These are phyloP conservation scores for Mimosa bimucronata DNA, from an alignment of 306 rosid genomes.

Conservation along the genomic window DNA sequence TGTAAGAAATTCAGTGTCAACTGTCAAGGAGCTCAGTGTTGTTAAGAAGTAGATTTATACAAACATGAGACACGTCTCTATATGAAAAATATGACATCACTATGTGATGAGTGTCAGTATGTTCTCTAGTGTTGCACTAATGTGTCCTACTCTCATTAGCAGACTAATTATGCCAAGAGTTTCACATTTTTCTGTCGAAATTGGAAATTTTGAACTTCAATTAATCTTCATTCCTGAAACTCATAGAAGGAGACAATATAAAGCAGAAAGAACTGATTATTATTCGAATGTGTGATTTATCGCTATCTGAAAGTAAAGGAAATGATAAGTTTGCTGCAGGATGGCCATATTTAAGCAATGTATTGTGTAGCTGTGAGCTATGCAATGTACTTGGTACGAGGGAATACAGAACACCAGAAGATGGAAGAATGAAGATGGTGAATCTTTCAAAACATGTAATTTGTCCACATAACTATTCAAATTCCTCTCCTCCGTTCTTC, in stretches of 20 bases:
- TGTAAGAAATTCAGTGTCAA: too few relatives aligned
- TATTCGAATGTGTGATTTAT: neutral
- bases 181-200: too few relatives aligned
- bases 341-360: neutral
- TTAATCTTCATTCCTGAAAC: neutral
- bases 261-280: neutral
- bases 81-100: neutral
- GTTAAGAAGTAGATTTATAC: neutral
- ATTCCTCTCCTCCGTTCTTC: neutral
- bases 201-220: neutral
- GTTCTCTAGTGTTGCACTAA: too few relatives aligned
- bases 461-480: too few relatives aligned
- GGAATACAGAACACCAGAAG: neutral
- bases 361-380: neutral
- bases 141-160: too few relatives aligned
- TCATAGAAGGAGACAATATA: neutral
- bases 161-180: too few relatives aligned
- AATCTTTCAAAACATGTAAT: too few relatives aligned
- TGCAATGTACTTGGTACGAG: neutral
- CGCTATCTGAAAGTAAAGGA: neutral
- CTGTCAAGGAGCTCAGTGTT: neutral
- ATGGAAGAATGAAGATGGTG: too few relatives aligned
- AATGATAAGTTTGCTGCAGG: neutral
- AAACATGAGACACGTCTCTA: neutral
- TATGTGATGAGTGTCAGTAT: too few relatives aligned